These are phyloP conservation scores for Talaromyces sp. DNA, from an alignment of 2,329 filamentous ascomycete species.

Conservation along the genomic window DNA sequence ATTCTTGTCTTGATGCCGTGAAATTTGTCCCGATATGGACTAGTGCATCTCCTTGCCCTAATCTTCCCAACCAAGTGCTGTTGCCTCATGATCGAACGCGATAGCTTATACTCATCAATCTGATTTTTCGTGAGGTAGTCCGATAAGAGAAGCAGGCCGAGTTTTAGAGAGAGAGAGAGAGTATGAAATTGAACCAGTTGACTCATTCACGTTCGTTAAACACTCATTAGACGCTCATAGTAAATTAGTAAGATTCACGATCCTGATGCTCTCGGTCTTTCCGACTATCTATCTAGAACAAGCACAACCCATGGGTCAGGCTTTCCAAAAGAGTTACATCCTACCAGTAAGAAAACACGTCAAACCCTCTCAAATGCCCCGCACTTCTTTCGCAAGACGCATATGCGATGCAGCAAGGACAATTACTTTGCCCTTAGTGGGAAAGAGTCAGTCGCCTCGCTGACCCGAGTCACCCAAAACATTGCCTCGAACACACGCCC, in stretches of 20 bases:
- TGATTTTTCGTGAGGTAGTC: background rate
- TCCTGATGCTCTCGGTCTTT: background rate
- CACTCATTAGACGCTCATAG: background rate
- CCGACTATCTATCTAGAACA: background rate
- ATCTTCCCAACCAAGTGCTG: background rate
- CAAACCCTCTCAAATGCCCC: background rate
- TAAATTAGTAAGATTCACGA: background rate
- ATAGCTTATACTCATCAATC: background rate
- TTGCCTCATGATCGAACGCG: background rate
- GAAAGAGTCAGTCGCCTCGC: background rate
- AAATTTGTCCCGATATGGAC: slow-evolving; percentile 10
- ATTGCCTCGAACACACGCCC: background rate
- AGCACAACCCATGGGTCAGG: background rate
- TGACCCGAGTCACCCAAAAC: background rate
- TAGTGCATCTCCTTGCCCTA: slow-evolving; percentile 12
- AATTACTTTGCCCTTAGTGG: background rate
- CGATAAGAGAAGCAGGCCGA: background rate
- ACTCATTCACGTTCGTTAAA: too few species aligned
- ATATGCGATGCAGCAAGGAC: background rate
- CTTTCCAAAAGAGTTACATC: slow-evolving; percentile 1
- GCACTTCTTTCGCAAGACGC: background rate
- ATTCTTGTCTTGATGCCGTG: background rate
- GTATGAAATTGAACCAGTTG: background rate
- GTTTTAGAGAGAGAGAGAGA: background rate
- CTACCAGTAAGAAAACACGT: background rate